Evolutionary conservation across 331 rosid genomes (phyloP).

Genomic region (Cydonia oblonga): DNA sequence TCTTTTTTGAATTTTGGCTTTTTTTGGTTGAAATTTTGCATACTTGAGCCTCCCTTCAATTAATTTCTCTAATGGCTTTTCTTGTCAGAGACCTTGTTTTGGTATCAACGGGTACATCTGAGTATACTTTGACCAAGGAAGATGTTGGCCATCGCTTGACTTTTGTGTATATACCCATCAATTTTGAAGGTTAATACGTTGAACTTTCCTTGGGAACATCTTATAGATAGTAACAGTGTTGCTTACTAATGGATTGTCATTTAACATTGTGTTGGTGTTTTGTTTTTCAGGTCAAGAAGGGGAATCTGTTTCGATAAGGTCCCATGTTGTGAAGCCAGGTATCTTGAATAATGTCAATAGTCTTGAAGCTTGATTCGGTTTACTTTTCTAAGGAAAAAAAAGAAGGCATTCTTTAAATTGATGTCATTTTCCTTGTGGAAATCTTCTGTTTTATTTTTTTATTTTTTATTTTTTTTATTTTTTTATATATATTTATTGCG

Average conservation of each 20-base stretch:
- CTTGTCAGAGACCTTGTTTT: constrained; percentile 44
- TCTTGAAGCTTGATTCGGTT: constrained; percentile 11
- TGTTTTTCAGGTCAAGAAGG: constrained; percentile 74
- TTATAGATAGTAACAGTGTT: background rate
- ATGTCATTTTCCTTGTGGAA: background rate
- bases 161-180: constrained; percentile 75
- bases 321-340: constrained; percentile 80
- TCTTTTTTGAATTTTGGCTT: background rate
- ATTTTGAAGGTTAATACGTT: constrained; percentile 65
- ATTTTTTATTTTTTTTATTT: no score
- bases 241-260: background rate
- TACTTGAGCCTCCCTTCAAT: background rate
- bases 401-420: background rate
- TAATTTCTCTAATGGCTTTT: constrained; percentile 11
- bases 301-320: constrained; percentile 46
- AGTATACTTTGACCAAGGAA: constrained; percentile 75
- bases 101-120: constrained; percentile 72
- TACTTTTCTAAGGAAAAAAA: background rate
- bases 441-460: background rate
- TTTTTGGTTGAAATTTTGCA: background rate
- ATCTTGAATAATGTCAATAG: constrained; percentile 19
- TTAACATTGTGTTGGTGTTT: constrained; percentile 14
- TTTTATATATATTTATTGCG: no score
- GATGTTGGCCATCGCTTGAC: constrained; percentile 70
- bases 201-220: constrained; percentile 5